Base-by-base conservation (phyloP, 2,329 filamentous ascomycete genomes). In the Verticillium dahliae region DNA sequence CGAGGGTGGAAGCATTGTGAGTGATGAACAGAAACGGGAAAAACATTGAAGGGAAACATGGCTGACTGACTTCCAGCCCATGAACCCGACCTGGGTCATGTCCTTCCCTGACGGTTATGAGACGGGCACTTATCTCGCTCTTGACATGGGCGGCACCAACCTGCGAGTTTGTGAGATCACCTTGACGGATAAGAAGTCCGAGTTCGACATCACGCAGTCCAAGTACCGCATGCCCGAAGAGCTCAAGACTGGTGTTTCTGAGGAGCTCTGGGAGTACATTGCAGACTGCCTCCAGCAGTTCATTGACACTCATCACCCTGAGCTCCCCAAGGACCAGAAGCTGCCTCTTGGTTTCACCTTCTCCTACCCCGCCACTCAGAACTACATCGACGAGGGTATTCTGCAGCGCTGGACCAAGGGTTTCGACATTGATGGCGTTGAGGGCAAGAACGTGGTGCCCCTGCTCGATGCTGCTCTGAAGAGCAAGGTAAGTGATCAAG, bases 71-170 rank as follows among this genome's bases (percentile, higher is more conserved):
- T 9, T 11, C n/a, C 68, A 96, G 91, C 93, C 94, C 63, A 97
- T 98, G 94, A 97, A 97, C 78, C 90, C 94, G 62, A 96, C 93
- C 61, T 97, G 94, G 94, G 92, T 96, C 65, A 92, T 96, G 87
- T 85, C 85, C 56, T 92, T 92, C 75, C 94, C 94, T 27, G 90
- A 89, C 72, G 94, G 94, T 66, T 76, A 93, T 67, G 94, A 97
- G 76, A 90, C 87, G 9, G 94, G 94, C 64, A 95, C 89, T 14
- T 97, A 88, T 74, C 81, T 98, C 45, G 92, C 94, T 61, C 82
- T 98, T 52, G 94, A 98, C 73, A 96, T 98, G 90, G 94, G 94
- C 62, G 94, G 94, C 69, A 98, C 94, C 71, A 98, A 98, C 76
- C 80, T 97, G 65, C 90, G 94, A 73, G 93, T 98, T 67, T 97